Base-by-base conservation (phyloP, 2,329 filamentous ascomycete genomes). In the Catunica adiposa region DNA sequence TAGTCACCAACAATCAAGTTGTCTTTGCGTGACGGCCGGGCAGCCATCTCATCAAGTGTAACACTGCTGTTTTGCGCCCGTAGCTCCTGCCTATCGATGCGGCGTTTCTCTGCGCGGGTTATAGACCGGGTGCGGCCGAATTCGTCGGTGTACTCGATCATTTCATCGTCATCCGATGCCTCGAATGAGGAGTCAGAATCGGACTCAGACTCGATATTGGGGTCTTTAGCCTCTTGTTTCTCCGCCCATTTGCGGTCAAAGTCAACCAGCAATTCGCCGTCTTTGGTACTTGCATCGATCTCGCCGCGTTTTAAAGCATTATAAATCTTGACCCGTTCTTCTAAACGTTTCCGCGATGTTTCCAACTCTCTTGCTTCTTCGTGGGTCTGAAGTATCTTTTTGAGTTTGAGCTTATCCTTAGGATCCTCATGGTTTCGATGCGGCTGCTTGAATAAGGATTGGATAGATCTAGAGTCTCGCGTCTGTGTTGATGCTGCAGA, bases 241-340 rank as follows among this genome's bases (percentile, higher is more conserved):
- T 94, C 86, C 0, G 84, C 88, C 89, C 92, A 97, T 70, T 97
- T 98, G 59, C 84, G 77, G 68, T 97, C 92, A 67, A 98, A 98
- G 70, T 98, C 90, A 2, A 98, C 84, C 25, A 94, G 77, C 23
- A 78, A 76, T 62, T 82, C 79, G 44, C 78, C 71, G 62, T 79
- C 72, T 64, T 83, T 78, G 61, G 85, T 78, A 56, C 76, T 76
- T 15, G 77, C 73, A n/a, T 86, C 72, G 67, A 86, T 82, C 64
- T 94, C 83, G n/a, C 90, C 89, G 34, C 86, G 78, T 68, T 94
- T 94, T 80, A 98, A 83, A 38, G 86, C 85, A 5, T 85, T 82
- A 68, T 98, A 98, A 1, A 92, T 70, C 3, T 85, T 79, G 2
- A 86, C 88, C 68, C 98, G 98, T 70, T 89, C 84, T 65, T 94